Base-by-base conservation (phyloP, 1,284 basidiomycete genomes). In the Sanguinoderma infundibulare region DNA sequence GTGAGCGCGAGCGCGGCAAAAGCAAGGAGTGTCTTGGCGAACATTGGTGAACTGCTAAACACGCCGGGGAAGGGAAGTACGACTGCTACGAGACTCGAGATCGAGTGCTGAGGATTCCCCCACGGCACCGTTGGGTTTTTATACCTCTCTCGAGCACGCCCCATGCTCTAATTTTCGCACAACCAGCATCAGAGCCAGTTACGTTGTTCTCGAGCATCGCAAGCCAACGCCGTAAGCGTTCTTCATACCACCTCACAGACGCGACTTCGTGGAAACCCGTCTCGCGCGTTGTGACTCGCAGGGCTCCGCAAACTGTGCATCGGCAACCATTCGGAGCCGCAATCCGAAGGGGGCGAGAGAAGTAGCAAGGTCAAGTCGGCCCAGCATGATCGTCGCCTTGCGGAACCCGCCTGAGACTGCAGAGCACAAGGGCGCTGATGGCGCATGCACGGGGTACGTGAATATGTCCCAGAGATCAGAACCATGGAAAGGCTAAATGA, bases 81-180 rank as follows among this genome's bases (percentile, higher is more conserved):
- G 49, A 49, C 59, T 53, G 55, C 40, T 53, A 53, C 35, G 54
- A 57, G 44, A 61, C 59, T 57, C 59, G 40, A 46, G 24, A 38
- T 36, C 44, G 59, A 61, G 59, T 61, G 38, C 59, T 61, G 59
- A 17, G 10, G 34, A 17, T 1, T 14, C 51, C 1, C 15, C 12
- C 12, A 34, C 50, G 15, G 9, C 24, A 24, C 47, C 20, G 20
- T 42, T 20, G 5, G 35, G 12, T 34, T 53, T 59, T 59, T 59
- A 59, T 59, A 59, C 51, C 40, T 30, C 26, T 30, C 12, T 44
- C 42, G n/a, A n/a, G n/a, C n/a, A n/a, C n/a, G n/a, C n/a, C n/a
- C 28, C 26, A 17, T 30, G 26, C 24, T 30, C 4, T 26, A n/a
- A 28, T 47, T 47, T 26, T 15, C 46, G 28, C 46, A 30, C 44